phyloP scores from a whole-genome alignment of 2,329 filamentous ascomycete genomes.

The Tolypocladium pustulatum region DNA sequence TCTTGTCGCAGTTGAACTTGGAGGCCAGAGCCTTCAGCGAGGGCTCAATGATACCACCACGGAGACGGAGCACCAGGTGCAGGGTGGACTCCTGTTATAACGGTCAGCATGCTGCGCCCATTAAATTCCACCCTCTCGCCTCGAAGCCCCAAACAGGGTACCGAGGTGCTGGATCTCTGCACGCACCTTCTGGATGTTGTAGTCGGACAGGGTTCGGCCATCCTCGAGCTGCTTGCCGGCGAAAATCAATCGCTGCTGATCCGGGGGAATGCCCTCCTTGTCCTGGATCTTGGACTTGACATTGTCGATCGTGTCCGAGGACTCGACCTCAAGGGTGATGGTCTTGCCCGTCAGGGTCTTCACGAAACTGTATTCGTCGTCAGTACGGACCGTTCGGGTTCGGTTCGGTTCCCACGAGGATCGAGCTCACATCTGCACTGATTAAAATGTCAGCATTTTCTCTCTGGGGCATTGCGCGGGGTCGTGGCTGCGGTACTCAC shows the following conservation, averaged over 20 bases:
- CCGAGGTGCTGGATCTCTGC: background rate
- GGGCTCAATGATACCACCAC: slow-evolving; percentile 98
- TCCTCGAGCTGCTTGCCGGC: slow-evolving; percentile 99
- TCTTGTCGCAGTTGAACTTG: slow-evolving; percentile 99
- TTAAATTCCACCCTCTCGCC: background rate
- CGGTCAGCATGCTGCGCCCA: slow-evolving; percentile 17
- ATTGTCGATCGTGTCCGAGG: slow-evolving; percentile 98
- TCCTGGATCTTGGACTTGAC: slow-evolving; percentile 99
- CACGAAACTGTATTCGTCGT: slow-evolving; percentile 67
- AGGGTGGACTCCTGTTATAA: slow-evolving; percentile 78
- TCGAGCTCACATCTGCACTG: slow-evolving; percentile 81
- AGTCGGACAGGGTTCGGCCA: slow-evolving; percentile 91
- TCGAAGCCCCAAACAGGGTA: background rate
- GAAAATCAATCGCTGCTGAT: slow-evolving; percentile 98
- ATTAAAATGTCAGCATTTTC: slow-evolving; percentile 34
- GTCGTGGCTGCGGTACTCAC: slow-evolving; percentile 32
- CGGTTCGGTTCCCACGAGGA: slow-evolving; percentile 11
- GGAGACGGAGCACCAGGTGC: slow-evolving; percentile 95
- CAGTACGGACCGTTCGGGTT: slow-evolving; percentile 15
- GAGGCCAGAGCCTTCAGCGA: slow-evolving; percentile 95
- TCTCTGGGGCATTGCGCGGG: background rate
- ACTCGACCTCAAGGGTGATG: slow-evolving; percentile 99
- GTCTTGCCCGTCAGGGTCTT: slow-evolving; percentile 99
- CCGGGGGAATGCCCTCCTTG: slow-evolving; percentile 97
- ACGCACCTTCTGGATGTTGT: slow-evolving; percentile 98